Evolutionary conservation across 345 rosid species (phyloP).

Genomic region (Hypericum androsaemum): DNA sequence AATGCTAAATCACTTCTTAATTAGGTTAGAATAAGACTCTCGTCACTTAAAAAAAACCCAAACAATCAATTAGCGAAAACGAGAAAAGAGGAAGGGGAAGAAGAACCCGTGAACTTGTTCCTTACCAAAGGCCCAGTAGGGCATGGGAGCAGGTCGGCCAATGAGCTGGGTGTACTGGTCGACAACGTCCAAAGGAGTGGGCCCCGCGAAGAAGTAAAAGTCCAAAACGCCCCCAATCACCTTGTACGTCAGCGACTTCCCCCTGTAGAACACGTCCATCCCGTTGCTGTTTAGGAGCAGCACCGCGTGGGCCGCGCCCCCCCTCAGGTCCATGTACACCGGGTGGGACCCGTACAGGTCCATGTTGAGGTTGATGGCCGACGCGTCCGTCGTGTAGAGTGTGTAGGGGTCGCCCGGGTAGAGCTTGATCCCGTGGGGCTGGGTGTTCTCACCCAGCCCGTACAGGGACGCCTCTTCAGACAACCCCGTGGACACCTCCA

Average conservation of each 20-base stretch:
- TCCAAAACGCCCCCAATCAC: slow-evolving; percentile 90
- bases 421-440: slow-evolving; percentile 85
- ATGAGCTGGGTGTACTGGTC: slow-evolving; percentile 75
- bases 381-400: slow-evolving; percentile 67
- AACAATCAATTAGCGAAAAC: too few relatives aligned
- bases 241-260: slow-evolving; percentile 79
- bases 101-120: background rate
- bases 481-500: slow-evolving; percentile 78
- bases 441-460: slow-evolving; percentile 91
- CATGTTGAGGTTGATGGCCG: slow-evolving; percentile 75
- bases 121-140: slow-evolving; percentile 94
- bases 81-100: slow-evolving; percentile 1
- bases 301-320: slow-evolving; percentile 70
- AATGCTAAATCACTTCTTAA: too few relatives aligned
- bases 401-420: slow-evolving; percentile 92
- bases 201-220: slow-evolving; percentile 80
- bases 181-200: slow-evolving; percentile 61
- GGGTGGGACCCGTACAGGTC: slow-evolving; percentile 95
- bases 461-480: slow-evolving; percentile 80
- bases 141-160: slow-evolving; percentile 99
- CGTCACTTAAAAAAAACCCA: too few relatives aligned
- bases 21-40: too few relatives aligned
- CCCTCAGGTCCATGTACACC: slow-evolving; percentile 91
- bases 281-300: slow-evolving; percentile 85
- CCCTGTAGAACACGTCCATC: slow-evolving; percentile 87